phyloP scores from a whole-genome alignment of 345 rosid genomes.

The Combretum micranthum region DNA sequence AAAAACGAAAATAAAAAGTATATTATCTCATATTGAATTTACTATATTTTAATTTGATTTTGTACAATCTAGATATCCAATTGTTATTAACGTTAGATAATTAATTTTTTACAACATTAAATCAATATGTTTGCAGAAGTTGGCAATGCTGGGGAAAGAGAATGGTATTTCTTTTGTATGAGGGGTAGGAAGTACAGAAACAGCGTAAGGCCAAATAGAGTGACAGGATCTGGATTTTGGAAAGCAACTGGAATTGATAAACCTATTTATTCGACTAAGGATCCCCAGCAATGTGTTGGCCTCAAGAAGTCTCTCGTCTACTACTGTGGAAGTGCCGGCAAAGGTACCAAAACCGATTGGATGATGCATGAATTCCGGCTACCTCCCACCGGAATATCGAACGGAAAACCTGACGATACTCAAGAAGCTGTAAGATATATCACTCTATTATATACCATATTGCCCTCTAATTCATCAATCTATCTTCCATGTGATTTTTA shows the following conservation, averaged over 20 bases:
- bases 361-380: constrained; percentile 28
- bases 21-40: too few relatives aligned
- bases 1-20: too few relatives aligned
- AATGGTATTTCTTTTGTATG: constrained; percentile 20
- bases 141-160: constrained; percentile 3
- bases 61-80: neutral
- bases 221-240: constrained; percentile 24
- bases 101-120: neutral
- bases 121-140: constrained; percentile 5
- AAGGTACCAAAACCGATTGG: constrained; percentile 22
- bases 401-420: neutral
- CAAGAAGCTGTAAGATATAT: constrained; percentile 16
- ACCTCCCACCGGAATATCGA: constrained; percentile 5
- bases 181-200: constrained; percentile 21
- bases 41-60: too few relatives aligned
- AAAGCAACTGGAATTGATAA: constrained; percentile 23
- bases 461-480: neutral
- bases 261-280: constrained; percentile 8
- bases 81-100: neutral
- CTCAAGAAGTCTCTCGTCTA: constrained; percentile 23
- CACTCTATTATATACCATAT: neutral
- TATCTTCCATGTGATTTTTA: neutral
- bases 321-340: constrained; percentile 17
- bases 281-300: constrained; percentile 11
- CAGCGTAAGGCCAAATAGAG: constrained; percentile 21